Evolutionary conservation across 176 grass and related monocot genomes (phyloP), one percentile per base, ranked within the genome.

Genomic region (Tillandsia fasciculata): DNA sequence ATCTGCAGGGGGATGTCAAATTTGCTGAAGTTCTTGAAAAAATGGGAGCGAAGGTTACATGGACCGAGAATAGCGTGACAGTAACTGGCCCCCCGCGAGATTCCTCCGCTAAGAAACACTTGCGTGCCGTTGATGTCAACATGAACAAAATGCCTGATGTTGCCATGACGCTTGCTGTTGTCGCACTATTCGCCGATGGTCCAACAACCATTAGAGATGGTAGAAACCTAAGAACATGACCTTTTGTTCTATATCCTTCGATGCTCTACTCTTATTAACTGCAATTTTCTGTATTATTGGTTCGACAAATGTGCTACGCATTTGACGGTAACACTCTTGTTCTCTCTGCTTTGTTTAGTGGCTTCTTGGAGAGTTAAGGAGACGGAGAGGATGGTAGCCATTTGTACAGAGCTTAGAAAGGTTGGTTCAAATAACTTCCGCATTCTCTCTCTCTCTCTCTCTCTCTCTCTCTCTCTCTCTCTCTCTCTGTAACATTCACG

Each of bases 131-230:
- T 68, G 94, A 99, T 86, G 94, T 99, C 9, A 93, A 99, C 78
- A 99, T 99, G 90, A 93, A 93, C 75, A 99, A 99, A 73, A 99
- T 99, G 94, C 94, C 94, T 17, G 94, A 99, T 84, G 94, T 93
- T 4, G 94, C 94, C 13, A 99, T 99, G 94, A 99, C 94, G 27
- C 85, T 99, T 18, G 94, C 90, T 1, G 90, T 99, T 26, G 94
- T 99, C 75, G 94, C 94, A 2, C 84, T 99, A 0, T 99, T 99
- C 80, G 94, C 90, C 2, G 87, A 99, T 73, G 94, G 94, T 29
- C 94, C 89, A 54, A 99, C 94, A 12, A 84, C 94, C 49, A 99
- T 99, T 28, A 99, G 94, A 90, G 94, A 99, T 76, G 94, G 94
- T 99, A 73, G 64, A 52, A 63, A 48, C 81, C 70, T 50, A 61